Conservation (phyloP, 2,329 filamentous ascomycete species). For the Aphanocladium album region DNA sequence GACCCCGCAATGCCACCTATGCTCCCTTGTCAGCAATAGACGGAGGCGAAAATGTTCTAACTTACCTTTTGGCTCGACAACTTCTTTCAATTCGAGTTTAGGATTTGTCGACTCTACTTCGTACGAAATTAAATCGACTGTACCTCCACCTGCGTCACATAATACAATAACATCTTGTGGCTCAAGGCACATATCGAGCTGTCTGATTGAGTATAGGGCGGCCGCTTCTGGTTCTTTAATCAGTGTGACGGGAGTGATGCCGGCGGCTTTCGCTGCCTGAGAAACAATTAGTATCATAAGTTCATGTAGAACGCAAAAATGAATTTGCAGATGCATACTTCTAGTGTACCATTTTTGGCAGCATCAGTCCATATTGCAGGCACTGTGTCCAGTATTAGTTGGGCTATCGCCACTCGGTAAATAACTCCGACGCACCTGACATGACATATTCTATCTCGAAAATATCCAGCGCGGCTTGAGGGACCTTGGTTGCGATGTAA, state of each 20-base stretch:
- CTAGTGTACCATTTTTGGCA: constrained; percentile 16
- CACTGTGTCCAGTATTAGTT: too few species aligned
- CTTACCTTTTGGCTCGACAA: too few species aligned
- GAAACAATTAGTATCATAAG: too few species aligned
- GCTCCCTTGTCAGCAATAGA: constrained; percentile 13
- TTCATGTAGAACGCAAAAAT: too few species aligned
- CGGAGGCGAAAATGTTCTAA: too few species aligned
- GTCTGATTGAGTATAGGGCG: constrained; percentile 16
- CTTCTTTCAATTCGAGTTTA: constrained; percentile 19
- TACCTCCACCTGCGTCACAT: constrained; percentile 24
- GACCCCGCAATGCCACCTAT: too few species aligned
- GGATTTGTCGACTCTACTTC: constrained; percentile 21
- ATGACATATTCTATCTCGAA: constrained; percentile 17
- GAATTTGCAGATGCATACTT: too few species aligned
- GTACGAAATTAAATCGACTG: constrained; percentile 29
- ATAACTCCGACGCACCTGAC: constrained; percentile 11
- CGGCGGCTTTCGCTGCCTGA: constrained; percentile 15
- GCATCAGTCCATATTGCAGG: constrained; percentile 19
- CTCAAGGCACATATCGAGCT: constrained; percentile 4
- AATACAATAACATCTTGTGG: constrained; percentile 18
- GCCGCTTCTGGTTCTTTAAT: constrained; percentile 19
- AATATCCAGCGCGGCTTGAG: constrained; percentile 10
- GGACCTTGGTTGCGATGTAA: constrained; percentile 15
- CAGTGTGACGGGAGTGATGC: constrained; percentile 14
- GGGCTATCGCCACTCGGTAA: too few species aligned